Evolutionary conservation across 768 basidiomycete species (phyloP).

Genomic region (Nevesoporus exiguus): DNA sequence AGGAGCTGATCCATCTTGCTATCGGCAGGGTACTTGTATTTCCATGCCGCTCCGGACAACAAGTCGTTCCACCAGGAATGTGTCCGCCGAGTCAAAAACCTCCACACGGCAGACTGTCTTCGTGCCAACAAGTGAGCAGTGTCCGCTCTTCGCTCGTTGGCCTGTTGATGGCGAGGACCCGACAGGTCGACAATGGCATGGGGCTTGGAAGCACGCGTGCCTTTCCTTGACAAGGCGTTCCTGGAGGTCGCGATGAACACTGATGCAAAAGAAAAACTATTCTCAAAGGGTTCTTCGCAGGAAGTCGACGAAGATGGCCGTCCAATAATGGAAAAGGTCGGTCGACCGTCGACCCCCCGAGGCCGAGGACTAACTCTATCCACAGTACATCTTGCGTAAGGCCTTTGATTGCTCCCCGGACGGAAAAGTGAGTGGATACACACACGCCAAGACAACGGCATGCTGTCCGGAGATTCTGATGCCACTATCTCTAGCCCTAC

Average conservation of each 20-base stretch:
- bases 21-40: constrained; percentile 87
- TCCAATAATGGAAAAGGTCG: constrained; percentile 94
- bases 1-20: constrained; percentile 4
- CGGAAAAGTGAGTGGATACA: constrained; percentile 51
- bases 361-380: constrained; percentile 11
- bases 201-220: constrained; percentile 98
- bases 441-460: not conserved
- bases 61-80: constrained; percentile 92
- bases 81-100: constrained; percentile 92
- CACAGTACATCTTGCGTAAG: constrained; percentile 89
- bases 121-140: constrained; percentile 90
- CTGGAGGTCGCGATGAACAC: constrained; percentile 91
- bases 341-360: not conserved
- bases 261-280: constrained; percentile 84
- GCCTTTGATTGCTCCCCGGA: constrained; percentile 87
- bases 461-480: not conserved
- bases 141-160: not conserved
- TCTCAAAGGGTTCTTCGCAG: constrained; percentile 75
- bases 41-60: constrained; percentile 93
- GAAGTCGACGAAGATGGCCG: constrained; percentile 78
- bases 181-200: constrained; percentile 96
- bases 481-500: constrained; percentile 58
- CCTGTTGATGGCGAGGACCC: constrained; percentile 5
- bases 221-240: constrained; percentile 97
- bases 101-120: constrained; percentile 96